Base-by-base conservation (phyloP, 306 rosid species). In the Ziziphus jujuba region DNA sequence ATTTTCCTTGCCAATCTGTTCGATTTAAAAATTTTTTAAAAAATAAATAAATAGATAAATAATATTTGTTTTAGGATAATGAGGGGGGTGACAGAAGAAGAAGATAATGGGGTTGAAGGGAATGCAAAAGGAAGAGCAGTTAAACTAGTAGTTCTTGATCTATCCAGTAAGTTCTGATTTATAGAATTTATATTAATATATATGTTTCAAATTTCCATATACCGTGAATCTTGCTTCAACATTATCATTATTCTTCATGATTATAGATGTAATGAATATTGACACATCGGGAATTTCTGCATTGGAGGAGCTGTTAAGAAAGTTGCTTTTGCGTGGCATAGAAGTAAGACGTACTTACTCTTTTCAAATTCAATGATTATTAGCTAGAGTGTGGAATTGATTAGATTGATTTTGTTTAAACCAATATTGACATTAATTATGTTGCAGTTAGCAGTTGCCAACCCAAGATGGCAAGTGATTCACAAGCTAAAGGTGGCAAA, bases 211-310 rank as follows among this genome's bases (percentile, higher is more conserved):
- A 40, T 8, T 40, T 11, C 45, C 11, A 40, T 40, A 40, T 40
- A 40, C 45, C 45, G 9, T 40, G 33, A 28, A 56, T 56, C 31
- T 21, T 38, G 14, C 2, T 61, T 40, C 0, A 15, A 16, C 1
- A 33, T 35, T 19, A 40, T 15, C 6, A 40, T 52, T 10, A 25
- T 3, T 25, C 38, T 48, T 21, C 67, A 16, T 61, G n/a, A 23
- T 56, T 58, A 44, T 40, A 92, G 98, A 78, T 76, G 75, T 89
- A 62, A 82, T 69, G 88, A 87, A 76, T 64, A 70, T 92, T 14
- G 98, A 92, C 81, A 87, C 96, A 21, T 85, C 98, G 1, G 98
- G 96, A 44, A 87, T 92, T 66, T 61, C 82, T 60, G 85, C 77
- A 22, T 51, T 92, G 43, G 95, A 84, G 72, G 98, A 92, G 72